These are phyloP conservation scores for Lepidopterella palustris DNA, from an alignment of 495 filamentous ascomycete species.

Conservation along the genomic window DNA sequence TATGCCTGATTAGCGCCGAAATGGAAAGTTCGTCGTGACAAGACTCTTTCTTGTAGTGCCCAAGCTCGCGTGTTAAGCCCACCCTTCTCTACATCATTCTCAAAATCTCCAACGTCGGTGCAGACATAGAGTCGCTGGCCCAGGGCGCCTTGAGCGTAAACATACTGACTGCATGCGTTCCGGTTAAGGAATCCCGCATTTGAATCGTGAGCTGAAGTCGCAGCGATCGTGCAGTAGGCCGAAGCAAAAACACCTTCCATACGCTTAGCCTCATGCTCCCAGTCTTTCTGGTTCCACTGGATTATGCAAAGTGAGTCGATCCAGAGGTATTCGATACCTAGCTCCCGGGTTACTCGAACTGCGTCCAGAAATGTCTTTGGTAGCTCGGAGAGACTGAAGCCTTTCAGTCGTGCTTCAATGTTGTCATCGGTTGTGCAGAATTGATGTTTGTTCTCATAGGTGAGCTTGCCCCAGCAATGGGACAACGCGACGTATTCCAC, in stretches of 20 bases:
- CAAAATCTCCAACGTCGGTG: constrained; percentile 6
- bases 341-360: constrained; percentile 1
- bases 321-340: constrained; percentile 14
- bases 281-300: constrained; percentile 18
- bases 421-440: constrained; percentile 11
- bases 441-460: neutral
- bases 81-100: constrained; percentile 10
- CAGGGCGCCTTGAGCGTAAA: constrained; percentile 5
- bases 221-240: constrained; percentile 24
- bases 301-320: constrained; percentile 16
- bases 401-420: constrained; percentile 1
- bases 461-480: constrained; percentile 8
- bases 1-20: constrained; percentile 11
- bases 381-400: constrained; percentile 10
- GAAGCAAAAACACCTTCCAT: constrained; percentile 25
- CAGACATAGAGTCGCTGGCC: constrained; percentile 10
- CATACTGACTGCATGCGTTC: neutral
- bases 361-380: constrained; percentile 9
- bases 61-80: constrained; percentile 7
- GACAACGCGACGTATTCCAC: constrained; percentile 9
- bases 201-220: constrained; percentile 19
- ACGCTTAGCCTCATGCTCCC: constrained; percentile 9
- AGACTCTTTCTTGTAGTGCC: constrained; percentile 13
- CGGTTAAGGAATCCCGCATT: constrained; percentile 19
- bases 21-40: constrained; percentile 7